Evolutionary conservation across 2,329 filamentous ascomycete species (phyloP).

Genomic region (Aspergillus sp.): DNA sequence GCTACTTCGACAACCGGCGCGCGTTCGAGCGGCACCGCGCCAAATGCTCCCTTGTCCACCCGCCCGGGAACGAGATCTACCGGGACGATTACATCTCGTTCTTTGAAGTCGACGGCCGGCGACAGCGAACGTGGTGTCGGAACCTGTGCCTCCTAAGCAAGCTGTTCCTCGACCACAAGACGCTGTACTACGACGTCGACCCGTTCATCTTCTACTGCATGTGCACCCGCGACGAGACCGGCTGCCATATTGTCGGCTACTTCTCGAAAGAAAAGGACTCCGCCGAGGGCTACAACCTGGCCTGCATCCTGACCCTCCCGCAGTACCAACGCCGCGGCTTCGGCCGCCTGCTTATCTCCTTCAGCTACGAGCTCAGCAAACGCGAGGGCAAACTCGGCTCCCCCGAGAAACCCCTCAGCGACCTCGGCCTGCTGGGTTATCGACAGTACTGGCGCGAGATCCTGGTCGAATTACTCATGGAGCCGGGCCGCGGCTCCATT

Average conservation of each 20-base stretch:
- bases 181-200: conserved; percentile 94
- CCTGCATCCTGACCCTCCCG: conserved; percentile 91
- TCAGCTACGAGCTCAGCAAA: conserved; percentile 93
- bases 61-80: conserved; percentile 96
- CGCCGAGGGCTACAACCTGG: conserved; percentile 93
- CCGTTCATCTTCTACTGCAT: conserved; percentile 96
- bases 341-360: conserved; percentile 86
- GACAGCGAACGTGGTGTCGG: conserved; percentile 97
- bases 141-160: conserved; percentile 94
- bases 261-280: conserved; percentile 98
- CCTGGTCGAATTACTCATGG: conserved; percentile 76
- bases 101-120: conserved; percentile 94
- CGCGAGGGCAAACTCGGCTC: conserved; percentile 92
- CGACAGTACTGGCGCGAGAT: conserved; percentile 97
- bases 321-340: conserved; percentile 96
- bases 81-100: conserved; percentile 83
- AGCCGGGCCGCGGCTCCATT: conserved; percentile 54
- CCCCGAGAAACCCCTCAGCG: conserved; percentile 90
- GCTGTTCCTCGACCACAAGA: conserved; percentile 96
- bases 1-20: conserved; percentile 75
- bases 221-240: conserved; percentile 82
- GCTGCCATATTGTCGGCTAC: conserved; percentile 97
- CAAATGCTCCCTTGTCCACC: conserved; percentile 86
- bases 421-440: conserved; percentile 86
- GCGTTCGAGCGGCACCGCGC: conserved; percentile 75